Evolutionary conservation across 202 grass and related monocot species (phyloP).

Genomic region (Saccharum hybrid): DNA sequence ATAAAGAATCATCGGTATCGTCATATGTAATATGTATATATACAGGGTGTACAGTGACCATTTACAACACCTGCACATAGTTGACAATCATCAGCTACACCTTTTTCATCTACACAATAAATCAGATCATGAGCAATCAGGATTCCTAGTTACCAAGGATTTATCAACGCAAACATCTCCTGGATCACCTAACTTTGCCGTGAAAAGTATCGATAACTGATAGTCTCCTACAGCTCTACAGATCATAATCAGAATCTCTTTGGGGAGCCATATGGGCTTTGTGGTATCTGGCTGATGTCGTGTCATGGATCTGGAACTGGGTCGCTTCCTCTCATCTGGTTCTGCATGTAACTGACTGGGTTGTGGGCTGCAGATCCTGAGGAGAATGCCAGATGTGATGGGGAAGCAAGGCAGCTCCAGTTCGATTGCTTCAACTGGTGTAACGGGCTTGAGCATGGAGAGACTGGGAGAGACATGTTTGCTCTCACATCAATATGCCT

Average conservation of each 20-base stretch:
- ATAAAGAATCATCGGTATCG: neutral
- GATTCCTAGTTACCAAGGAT: neutral
- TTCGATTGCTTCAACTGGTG: conserved; percentile 72
- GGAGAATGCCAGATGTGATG: conserved; percentile 67
- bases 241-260: conserved; percentile 50
- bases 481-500: conserved; percentile 56
- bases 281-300: conserved; percentile 51
- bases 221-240: conserved; percentile 9
- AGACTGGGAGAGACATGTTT: conserved; percentile 88
- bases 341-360: conserved; percentile 19
- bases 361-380: conserved; percentile 36
- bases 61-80: neutral
- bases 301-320: conserved; percentile 42
- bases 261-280: conserved; percentile 71
- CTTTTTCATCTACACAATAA: conserved; percentile 6
- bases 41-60: neutral
- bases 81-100: neutral
- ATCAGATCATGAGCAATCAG: conserved; percentile 12
- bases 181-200: no score
- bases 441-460: conserved; percentile 78
- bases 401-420: conserved; percentile 87
- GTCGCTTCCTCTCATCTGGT: conserved; percentile 39
- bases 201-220: conserved; percentile 10
- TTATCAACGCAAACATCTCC: neutral
- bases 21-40: neutral